A percentile compares a stretch with the other conserved stretches of the same genome.
Evolutionary conservation across 2,329 filamentous ascomycete genomes (phyloP).

Genomic region (Xylaria sp.): DNA sequence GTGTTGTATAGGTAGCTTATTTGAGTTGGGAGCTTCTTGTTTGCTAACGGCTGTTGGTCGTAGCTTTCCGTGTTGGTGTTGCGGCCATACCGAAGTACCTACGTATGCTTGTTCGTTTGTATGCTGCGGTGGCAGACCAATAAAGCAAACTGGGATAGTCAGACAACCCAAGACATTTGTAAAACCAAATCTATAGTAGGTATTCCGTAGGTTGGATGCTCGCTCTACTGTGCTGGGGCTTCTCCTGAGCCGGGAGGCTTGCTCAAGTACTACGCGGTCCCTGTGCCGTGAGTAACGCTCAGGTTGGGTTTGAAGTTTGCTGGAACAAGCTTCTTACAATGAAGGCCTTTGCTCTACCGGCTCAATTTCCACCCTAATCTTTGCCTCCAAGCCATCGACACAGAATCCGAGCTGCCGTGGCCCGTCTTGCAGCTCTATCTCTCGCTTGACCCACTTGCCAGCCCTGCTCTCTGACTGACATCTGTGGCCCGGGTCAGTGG

Average conservation of each 20-base stretch:
- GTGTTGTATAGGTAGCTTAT: slow-evolving; percentile 1
- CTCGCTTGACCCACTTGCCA: slow-evolving; percentile 72
- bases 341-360: slow-evolving; percentile 28
- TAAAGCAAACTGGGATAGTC: slow-evolving; percentile 8
- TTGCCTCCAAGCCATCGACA: slow-evolving; percentile 73
- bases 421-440: slow-evolving; percentile 78
- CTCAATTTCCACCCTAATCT: slow-evolving; percentile 72
- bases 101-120: slow-evolving; percentile 10
- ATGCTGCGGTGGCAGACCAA: slow-evolving; percentile 4
- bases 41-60: slow-evolving; percentile 6
- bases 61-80: background rate
- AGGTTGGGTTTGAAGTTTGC: background rate
- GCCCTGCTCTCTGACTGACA: slow-evolving; percentile 38
- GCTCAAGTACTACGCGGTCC: background rate
- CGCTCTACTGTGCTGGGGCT: background rate
- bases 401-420: slow-evolving; percentile 82
- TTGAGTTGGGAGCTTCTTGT: slow-evolving; percentile 10
- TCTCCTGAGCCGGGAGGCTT: background rate
- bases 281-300: background rate
- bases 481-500: slow-evolving; percentile 17
- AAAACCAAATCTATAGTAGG: background rate
- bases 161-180: slow-evolving; percentile 1
- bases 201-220: slow-evolving; percentile 4
- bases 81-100: too few species aligned
- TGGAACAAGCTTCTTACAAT: background rate